Percentiles rank a stretch among this genome's conserved stretches.
phyloP scores from a whole-genome alignment of 495 filamentous ascomycete species.

The Aspergillus sclerotiicarbonarius region DNA sequence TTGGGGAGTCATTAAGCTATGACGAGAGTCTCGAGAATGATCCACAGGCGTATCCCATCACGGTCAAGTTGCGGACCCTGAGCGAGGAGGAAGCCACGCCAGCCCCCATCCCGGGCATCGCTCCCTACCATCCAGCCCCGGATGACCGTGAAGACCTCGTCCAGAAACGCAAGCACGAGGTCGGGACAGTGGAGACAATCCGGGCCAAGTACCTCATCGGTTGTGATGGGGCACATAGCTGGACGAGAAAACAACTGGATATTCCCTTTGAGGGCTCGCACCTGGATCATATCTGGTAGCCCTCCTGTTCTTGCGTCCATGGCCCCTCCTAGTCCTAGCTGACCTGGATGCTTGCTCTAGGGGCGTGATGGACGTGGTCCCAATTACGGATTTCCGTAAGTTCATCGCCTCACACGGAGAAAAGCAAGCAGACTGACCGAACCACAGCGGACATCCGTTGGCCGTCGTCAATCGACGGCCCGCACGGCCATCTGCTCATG shows the following conservation, averaged over 20 bases:
- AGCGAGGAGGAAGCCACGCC: conserved; percentile 44
- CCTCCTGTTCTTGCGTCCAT: neutral
- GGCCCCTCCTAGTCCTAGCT: neutral
- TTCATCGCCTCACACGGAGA: neutral
- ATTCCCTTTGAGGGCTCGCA: conserved; percentile 56
- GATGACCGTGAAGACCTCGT: conserved; percentile 60
- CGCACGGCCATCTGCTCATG: conserved; percentile 61
- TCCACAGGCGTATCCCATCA: conserved; percentile 52
- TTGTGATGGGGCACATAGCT: conserved; percentile 64
- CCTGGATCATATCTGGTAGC: conserved; percentile 58
- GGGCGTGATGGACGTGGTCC: conserved; percentile 64
- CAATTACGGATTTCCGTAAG: conserved; percentile 61
- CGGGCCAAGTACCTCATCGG: conserved; percentile 66
- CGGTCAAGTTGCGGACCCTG: conserved; percentile 44
- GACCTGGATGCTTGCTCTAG: conserved; percentile 11
- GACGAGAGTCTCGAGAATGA: conserved; percentile 44
- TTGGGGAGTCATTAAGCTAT: conserved; percentile 45
- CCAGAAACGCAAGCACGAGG: conserved; percentile 27
- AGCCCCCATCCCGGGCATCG: conserved; percentile 11
- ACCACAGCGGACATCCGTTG: conserved; percentile 56
- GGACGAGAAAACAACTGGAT: conserved; percentile 57
- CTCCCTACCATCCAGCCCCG: conserved; percentile 50
- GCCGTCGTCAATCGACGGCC: conserved; percentile 57
- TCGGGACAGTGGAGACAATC: conserved; percentile 40
- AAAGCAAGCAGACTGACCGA: neutral